A percentile compares a stretch with the other conserved stretches of the same genome.
phyloP scores from a whole-genome alignment of 202 grass and related monocot genomes.

The Setaria italica region DNA sequence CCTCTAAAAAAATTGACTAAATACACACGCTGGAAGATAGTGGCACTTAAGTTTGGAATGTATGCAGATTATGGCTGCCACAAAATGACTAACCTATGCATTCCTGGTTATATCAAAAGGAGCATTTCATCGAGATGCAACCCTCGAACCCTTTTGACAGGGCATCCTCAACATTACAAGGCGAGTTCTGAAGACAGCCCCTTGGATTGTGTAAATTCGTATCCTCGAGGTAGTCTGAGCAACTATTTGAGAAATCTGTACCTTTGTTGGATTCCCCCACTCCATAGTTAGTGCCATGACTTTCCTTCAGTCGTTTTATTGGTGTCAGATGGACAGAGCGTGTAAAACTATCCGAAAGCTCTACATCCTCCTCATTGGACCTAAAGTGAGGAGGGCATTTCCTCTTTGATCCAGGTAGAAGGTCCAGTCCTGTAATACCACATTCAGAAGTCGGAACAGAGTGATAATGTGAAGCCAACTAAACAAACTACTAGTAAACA shows the following conservation, averaged over 20 bases:
- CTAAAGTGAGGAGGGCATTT: slow-evolving; percentile 59
- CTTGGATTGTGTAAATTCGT: slow-evolving; percentile 62
- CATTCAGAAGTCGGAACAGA: slow-evolving; percentile 34
- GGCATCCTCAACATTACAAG: slow-evolving; percentile 70
- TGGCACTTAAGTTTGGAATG: neutral
- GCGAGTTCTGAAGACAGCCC: slow-evolving; percentile 64
- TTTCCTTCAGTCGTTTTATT: slow-evolving; percentile 72
- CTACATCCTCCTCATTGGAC: slow-evolving; percentile 55
- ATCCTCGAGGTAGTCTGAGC: slow-evolving; percentile 50
- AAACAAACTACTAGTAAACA: slow-evolving; percentile 8
- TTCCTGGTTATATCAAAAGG: slow-evolving; percentile 56
- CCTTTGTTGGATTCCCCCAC: slow-evolving; percentile 46
- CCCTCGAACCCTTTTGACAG: slow-evolving; percentile 83
- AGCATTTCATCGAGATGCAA: slow-evolving; percentile 74
- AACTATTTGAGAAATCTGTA: slow-evolving; percentile 46
- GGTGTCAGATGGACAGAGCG: slow-evolving; percentile 53
- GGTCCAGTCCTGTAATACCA: slow-evolving; percentile 77
- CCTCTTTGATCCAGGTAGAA: slow-evolving; percentile 87
- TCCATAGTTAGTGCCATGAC: slow-evolving; percentile 18
- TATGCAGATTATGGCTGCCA: slow-evolving; percentile 33
- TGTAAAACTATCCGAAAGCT: slow-evolving; percentile 60
- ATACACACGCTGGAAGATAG: slow-evolving; percentile 47
- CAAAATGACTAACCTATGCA: slow-evolving; percentile 34
- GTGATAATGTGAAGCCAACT: neutral
- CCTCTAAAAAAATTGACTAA: slow-evolving; percentile 32